Evolutionary conservation across 2,329 filamentous ascomycete genomes (phyloP).

Genomic region (Cladosporium sp.): DNA sequence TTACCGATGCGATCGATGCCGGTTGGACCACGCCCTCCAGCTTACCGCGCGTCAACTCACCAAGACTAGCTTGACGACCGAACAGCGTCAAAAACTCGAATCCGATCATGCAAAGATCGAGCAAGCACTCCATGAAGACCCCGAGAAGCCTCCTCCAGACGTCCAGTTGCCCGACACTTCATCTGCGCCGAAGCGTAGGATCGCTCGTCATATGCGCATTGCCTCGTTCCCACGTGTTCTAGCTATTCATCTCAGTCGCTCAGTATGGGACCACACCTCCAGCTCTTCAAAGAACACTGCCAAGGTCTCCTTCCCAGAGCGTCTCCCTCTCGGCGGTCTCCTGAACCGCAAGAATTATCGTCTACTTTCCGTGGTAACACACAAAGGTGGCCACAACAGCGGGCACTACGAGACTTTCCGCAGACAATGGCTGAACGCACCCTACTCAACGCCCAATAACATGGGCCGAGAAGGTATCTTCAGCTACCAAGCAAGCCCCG

Average conservation of each 20-base stretch:
- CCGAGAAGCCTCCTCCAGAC: conserved; percentile 72
- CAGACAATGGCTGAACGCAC: conserved; percentile 74
- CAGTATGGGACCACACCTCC: conserved; percentile 75
- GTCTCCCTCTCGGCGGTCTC: conserved; percentile 77
- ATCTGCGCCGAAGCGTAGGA: conserved; percentile 75
- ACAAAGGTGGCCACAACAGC: conserved; percentile 93
- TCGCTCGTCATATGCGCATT: conserved; percentile 84
- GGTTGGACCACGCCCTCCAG: conserved; percentile 75
- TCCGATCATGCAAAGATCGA: conserved; percentile 66
- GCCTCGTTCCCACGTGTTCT: conserved; percentile 85
- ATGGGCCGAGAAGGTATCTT: conserved; percentile 76
- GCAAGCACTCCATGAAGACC: conserved; percentile 72
- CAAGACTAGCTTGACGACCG: conserved; percentile 52
- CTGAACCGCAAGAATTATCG: conserved; percentile 78
- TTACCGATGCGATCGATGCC: conserved; percentile 92
- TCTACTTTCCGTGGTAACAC: conserved; percentile 82
- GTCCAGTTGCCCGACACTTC: conserved; percentile 73
- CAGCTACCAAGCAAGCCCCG: conserved; percentile 52
- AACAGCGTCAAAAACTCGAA: conserved; percentile 46
- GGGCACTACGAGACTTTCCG: conserved; percentile 97
- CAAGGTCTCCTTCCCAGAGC: conserved; percentile 89
- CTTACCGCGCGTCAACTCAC: conserved; percentile 61
- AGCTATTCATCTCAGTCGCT: conserved; percentile 87
- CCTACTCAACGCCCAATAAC: conserved; percentile 78
- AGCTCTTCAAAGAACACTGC: conserved; percentile 89